phyloP scores from a whole-genome alignment of 2,329 filamentous ascomycete genomes.

The Helotiales sp. region DNA sequence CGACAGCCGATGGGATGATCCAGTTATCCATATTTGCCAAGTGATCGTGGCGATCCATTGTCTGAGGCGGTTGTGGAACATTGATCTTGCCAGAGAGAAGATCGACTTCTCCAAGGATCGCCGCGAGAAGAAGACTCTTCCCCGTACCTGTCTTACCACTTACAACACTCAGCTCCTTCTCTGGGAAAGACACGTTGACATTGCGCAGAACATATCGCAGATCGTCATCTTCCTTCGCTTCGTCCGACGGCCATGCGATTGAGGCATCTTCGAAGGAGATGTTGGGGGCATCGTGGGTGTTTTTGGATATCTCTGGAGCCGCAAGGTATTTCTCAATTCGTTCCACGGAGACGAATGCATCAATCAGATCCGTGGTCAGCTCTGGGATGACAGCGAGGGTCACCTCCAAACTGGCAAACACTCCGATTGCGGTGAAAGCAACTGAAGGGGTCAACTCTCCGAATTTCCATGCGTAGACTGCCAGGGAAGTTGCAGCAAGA shows the following conservation, averaged over 20 bases:
- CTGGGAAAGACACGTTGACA: conserved; percentile 69
- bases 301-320: conserved; percentile 64
- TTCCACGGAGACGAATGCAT: conserved; percentile 73
- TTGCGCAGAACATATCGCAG: conserved; percentile 69
- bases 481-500: conserved; percentile 72
- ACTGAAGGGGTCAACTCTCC: conserved; percentile 71
- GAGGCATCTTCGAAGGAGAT: conserved; percentile 71
- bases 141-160: conserved; percentile 79
- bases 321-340: conserved; percentile 75
- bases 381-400: conserved; percentile 75
- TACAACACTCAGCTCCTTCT: conserved; percentile 72
- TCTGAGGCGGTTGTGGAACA: conserved; percentile 55
- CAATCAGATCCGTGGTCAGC: conserved; percentile 70
- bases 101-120: conserved; percentile 78
- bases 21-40: conserved; percentile 67
- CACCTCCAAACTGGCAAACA: conserved; percentile 76
- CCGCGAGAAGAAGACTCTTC: conserved; percentile 75
- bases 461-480: conserved; percentile 68
- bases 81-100: conserved; percentile 66
- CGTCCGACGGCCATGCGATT: conserved; percentile 76
- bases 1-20: conserved; percentile 72
- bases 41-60: conserved; percentile 62
- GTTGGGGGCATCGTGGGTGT: conserved; percentile 59
- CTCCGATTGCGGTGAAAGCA: conserved; percentile 77
- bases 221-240: conserved; percentile 60